Conservation (phyloP, 2,329 filamentous ascomycete genomes). For the Penicillium brasilianum region DNA sequence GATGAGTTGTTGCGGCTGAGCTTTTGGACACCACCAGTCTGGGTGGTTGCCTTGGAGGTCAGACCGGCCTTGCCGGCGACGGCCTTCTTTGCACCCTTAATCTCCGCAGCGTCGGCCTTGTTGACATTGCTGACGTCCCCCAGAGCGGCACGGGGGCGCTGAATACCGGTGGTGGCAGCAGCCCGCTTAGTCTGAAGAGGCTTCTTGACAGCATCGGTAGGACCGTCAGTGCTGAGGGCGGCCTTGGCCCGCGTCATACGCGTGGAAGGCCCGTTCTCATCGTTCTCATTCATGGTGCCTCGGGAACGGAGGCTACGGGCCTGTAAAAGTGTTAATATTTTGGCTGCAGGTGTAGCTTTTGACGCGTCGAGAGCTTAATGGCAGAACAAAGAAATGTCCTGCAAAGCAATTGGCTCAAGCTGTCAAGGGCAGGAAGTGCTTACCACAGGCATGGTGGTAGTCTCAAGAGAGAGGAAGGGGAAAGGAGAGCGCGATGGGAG, state of each 20-base stretch:
- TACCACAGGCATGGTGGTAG: conserved; percentile 62
- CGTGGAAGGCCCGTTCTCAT: conserved; percentile 81
- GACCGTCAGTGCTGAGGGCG: conserved; percentile 57
- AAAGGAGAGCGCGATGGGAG: conserved; percentile 28
- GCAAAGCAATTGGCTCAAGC: conserved; percentile 1
- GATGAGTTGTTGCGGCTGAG: conserved; percentile 63
- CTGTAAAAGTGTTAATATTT: conserved; percentile 46
- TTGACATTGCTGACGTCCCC: conserved; percentile 95
- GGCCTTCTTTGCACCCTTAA: conserved; percentile 75
- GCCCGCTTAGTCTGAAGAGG: conserved; percentile 74
- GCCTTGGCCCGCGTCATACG: conserved; percentile 93
- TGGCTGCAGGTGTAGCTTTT: background rate
- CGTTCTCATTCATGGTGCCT: conserved; percentile 86
- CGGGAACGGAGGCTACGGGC: conserved; percentile 74
- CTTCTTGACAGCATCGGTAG: conserved; percentile 67
- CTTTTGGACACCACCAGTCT: conserved; percentile 84
- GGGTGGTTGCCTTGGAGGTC: conserved; percentile 75
- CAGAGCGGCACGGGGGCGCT: conserved; percentile 80
- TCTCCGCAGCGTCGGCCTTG: conserved; percentile 66
- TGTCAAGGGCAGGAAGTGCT: conserved; percentile 38
- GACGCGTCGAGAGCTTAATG: conserved; percentile 30
- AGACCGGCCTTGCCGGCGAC: conserved; percentile 67
- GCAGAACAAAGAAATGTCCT: background rate
- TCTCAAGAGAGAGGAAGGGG: conserved; percentile 34
- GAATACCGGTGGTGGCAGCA: conserved; percentile 54